phyloP scores from a whole-genome alignment of 805 yeast genomes.

The Saccharomycopsis malanga region DNA sequence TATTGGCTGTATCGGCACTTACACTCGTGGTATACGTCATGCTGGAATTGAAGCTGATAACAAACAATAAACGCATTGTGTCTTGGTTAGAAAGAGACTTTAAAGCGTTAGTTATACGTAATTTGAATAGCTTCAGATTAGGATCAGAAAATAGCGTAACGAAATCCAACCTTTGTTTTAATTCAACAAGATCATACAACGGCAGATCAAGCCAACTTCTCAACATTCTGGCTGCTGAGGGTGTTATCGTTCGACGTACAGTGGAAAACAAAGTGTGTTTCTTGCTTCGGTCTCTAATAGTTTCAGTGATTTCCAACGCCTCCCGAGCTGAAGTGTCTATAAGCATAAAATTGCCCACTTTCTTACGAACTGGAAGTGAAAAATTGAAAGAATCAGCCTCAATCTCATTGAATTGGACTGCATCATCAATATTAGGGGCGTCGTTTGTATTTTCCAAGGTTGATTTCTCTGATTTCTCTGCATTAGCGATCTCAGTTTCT shows the following conservation, averaged over 20 bases:
- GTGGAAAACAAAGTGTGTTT: conserved; percentile 68
- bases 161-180: conserved; percentile 47
- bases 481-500: not conserved
- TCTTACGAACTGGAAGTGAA: conserved; percentile 56
- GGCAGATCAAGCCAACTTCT: conserved; percentile 83
- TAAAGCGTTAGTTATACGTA: conserved; percentile 5
- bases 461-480: not conserved
- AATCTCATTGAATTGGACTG: not conserved
- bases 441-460: conserved; percentile 34
- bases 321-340: conserved; percentile 76
- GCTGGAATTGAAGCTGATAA: conserved; percentile 17
- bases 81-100: conserved; percentile 36
- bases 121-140: conserved; percentile 22
- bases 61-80: conserved; percentile 51
- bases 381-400: conserved; percentile 36
- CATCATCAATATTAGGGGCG: conserved; percentile 45
- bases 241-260: conserved; percentile 66
- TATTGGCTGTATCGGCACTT: conserved; percentile 27
- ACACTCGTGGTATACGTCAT: not conserved
- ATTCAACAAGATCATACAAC: conserved; percentile 48
- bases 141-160: conserved; percentile 39
- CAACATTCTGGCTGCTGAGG: conserved; percentile 74
- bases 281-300: conserved; percentile 48
- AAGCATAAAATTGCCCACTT: conserved; percentile 50
- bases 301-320: conserved; percentile 62